Conservation (phyloP, 106 monocot species). For the Dendrobium officinale region DNA sequence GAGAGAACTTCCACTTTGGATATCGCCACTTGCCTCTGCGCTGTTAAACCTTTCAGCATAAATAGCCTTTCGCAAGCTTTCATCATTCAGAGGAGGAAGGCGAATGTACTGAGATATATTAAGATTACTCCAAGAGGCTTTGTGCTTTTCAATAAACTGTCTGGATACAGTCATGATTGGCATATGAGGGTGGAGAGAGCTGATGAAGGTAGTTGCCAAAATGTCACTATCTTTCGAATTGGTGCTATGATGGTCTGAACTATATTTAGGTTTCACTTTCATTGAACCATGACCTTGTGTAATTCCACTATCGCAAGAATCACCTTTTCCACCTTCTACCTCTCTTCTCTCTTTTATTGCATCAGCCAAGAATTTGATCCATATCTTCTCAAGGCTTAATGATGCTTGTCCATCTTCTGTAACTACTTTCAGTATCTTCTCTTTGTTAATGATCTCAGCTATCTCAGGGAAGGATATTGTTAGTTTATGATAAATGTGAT, state of each 20-base stretch:
- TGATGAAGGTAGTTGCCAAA: not conserved
- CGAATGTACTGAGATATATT: constrained; percentile 61
- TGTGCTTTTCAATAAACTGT: constrained; percentile 41
- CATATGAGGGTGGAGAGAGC: constrained; percentile 36
- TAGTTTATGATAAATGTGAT: no score
- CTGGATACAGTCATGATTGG: constrained; percentile 50
- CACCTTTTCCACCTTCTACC: not conserved
- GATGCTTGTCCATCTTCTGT: no score
- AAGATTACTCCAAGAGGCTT: constrained; percentile 39
- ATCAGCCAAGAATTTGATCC: constrained; percentile 8
- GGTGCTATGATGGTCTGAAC: not conserved
- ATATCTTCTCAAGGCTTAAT: no score
- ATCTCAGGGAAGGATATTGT: no score
- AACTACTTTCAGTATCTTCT: no score
- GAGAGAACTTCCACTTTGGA: constrained; percentile 2
- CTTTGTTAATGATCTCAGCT: no score
- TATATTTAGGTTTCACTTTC: not conserved
- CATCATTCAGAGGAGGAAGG: constrained; percentile 85
- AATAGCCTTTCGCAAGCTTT: constrained; percentile 46
- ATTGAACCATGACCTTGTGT: not conserved
- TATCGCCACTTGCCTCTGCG: constrained; percentile 1
- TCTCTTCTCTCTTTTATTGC: constrained; percentile 28
- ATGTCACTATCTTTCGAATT: not conserved
- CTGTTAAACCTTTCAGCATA: constrained; percentile 34
- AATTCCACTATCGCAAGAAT: not conserved